A percentile compares a stretch with the other conserved stretches of the same genome.
Evolutionary conservation across 106 monocot genomes (phyloP).

Genomic region (Triglochin maritima): DNA sequence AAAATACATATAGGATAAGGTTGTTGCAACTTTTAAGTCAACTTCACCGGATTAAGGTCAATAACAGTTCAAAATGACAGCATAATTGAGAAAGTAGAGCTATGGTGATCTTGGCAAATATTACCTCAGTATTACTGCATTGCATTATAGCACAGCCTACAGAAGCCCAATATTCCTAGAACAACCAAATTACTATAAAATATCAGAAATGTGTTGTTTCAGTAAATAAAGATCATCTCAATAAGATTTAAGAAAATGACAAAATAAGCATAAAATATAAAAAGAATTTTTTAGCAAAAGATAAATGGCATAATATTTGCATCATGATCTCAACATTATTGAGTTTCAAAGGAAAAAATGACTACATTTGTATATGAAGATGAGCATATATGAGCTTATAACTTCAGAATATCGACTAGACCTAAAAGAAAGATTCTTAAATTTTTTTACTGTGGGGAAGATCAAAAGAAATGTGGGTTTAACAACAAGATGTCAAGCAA

Average conservation of each 20-base stretch:
- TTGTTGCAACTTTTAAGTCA: too few relatives aligned
- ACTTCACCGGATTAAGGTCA: background rate
- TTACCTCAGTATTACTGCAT: conserved; percentile 97
- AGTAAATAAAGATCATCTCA: background rate
- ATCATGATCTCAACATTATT: background rate
- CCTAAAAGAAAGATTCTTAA: too few relatives aligned
- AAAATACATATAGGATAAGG: background rate
- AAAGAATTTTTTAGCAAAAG: background rate
- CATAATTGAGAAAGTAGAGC: background rate
- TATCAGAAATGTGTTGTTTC: background rate
- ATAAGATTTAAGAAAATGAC: background rate
- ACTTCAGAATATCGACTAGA: too few relatives aligned
- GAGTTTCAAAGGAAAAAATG: background rate
- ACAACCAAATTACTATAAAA: conserved; percentile 3
- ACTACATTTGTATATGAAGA: background rate
- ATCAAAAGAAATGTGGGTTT: too few relatives aligned
- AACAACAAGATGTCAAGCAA: too few relatives aligned
- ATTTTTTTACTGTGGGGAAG: too few relatives aligned
- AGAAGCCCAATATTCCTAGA: conserved; percentile 97
- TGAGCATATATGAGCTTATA: background rate
- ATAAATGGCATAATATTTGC: background rate
- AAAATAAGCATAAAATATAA: background rate
- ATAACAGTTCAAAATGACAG: background rate
- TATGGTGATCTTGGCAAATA: background rate
- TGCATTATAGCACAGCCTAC: conserved; percentile 93